Evolutionary conservation across 2,329 filamentous ascomycete genomes (phyloP), one percentile per base, ranked within the genome.

Genomic region (Paecilomyces dactylethromorphus): DNA sequence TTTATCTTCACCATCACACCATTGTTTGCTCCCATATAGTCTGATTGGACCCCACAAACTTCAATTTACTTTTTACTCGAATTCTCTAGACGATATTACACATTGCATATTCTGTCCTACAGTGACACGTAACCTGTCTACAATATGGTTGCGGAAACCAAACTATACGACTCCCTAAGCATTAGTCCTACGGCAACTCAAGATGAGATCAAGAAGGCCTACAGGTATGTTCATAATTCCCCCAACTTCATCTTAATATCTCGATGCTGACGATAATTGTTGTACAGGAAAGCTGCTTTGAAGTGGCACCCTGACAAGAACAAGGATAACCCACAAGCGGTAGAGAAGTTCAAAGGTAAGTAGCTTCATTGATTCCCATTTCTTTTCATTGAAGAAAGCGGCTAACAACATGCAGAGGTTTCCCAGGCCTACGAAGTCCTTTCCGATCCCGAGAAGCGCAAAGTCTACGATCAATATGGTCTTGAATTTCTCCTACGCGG

Each of bases 261-360:
- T 18, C 54, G 56, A 58, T 56, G 53, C 64, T 68, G 62, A 67
- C 53, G 56, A 32, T 24, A 15, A 12, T 10, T 63, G 6, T n/a
- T n/a, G 21, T 73, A 91, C 57, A 71, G 89, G 63, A 96, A 96
- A 82, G 84, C 87, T 58, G 93, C 93, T 57, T 78, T 97, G 73
- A 95, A 92, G 79, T 92, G 87, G 78, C 94, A 99, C 72, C 94
- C 94, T 6, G 94, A 99, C 81, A 99, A 97, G 83, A 99, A 97
- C 82, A 92, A 92, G 76, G 88, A 96, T 78, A 92, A 93, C 68
- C 87, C 92, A 31, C 79, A 86, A 56, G 91, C 93, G 8, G 82
- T 86, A 61, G 94, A 97, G 74, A 97, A 93, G 77, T 99, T 99
- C 83, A 99, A 99, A 79, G 82, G 82, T 82, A 75, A 63, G 75